Percentiles rank a stretch among this genome's conserved stretches.
Conservation (phyloP, 2,329 filamentous ascomycete species). For the Microdochium bolleyi region DNA sequence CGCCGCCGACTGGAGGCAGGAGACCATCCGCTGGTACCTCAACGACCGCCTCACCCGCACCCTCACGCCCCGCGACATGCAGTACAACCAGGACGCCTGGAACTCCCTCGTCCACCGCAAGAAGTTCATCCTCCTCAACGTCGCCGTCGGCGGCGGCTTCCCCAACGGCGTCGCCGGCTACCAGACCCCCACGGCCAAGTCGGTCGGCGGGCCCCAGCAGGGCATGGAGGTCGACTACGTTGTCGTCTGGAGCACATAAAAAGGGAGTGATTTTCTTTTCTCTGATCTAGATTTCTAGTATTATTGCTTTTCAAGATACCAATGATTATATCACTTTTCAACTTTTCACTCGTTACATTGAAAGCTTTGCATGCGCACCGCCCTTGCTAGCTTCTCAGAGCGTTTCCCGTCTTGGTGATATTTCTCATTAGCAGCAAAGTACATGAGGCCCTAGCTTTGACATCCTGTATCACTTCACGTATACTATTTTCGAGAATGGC, state of each 20-base stretch:
- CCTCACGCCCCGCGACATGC: conserved; percentile 17
- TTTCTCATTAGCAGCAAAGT: too few relatives aligned
- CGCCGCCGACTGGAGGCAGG: conserved; percentile 13
- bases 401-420: too few relatives aligned
- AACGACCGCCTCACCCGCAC: conserved; percentile 19
- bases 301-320: neutral
- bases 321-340: too few relatives aligned
- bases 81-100: conserved; percentile 19
- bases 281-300: neutral
- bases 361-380: too few relatives aligned
- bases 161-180: conserved; percentile 20
- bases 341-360: too few relatives aligned
- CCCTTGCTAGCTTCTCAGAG: too few relatives aligned
- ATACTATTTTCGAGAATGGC: too few relatives aligned
- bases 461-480: too few relatives aligned
- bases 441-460: too few relatives aligned
- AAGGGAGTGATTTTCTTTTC: neutral
- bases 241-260: conserved; percentile 1
- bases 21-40: conserved; percentile 26
- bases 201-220: conserved; percentile 13
- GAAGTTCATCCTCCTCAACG: conserved; percentile 28
- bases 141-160: conserved; percentile 30
- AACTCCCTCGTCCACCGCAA: conserved; percentile 15
- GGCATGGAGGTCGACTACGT: conserved; percentile 9
- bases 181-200: conserved; percentile 22